Percentiles rank a stretch among this genome's conserved stretches.
These are phyloP conservation scores for Schizonepeta tenuifolia DNA, from an alignment of 257 asterid species.

Conservation along the genomic window DNA sequence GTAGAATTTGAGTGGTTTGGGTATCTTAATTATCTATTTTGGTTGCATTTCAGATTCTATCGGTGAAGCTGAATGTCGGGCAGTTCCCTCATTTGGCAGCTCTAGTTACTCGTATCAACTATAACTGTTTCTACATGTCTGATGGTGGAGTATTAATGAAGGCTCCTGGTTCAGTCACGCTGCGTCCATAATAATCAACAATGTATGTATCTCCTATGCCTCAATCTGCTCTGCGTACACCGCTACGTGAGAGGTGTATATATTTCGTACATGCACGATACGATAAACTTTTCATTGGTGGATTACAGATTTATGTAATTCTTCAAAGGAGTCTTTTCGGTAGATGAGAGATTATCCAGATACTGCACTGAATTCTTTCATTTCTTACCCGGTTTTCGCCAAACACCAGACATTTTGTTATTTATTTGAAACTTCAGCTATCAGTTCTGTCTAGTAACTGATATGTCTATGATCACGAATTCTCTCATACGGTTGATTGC, in stretches of 20 bases:
- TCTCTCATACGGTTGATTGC: too few relatives aligned
- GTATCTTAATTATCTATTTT: slow-evolving; percentile 11
- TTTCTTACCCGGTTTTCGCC: too few relatives aligned
- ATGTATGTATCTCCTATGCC: background rate
- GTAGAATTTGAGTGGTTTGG: background rate
- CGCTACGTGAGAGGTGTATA: background rate
- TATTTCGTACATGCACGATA: background rate
- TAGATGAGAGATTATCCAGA: background rate
- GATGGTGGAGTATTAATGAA: slow-evolving; percentile 65
- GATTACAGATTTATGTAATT: background rate
- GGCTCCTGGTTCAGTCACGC: slow-evolving; percentile 51
- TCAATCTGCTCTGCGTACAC: too few relatives aligned
- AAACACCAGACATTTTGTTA: too few relatives aligned
- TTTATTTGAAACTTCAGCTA: too few relatives aligned
- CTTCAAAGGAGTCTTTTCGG: background rate
- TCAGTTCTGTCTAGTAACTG: too few relatives aligned
- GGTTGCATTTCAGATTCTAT: slow-evolving; percentile 66
- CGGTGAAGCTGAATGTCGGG: slow-evolving; percentile 94
- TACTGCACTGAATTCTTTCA: background rate
- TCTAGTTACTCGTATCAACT: slow-evolving; percentile 88
- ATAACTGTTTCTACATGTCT: slow-evolving; percentile 90
- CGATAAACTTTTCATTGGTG: background rate
- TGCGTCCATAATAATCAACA: slow-evolving; percentile 37
- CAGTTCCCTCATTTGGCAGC: slow-evolving; percentile 97
- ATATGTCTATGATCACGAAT: too few relatives aligned